These are phyloP conservation scores for Sordaria brevicollis DNA, from an alignment of 495 filamentous ascomycete genomes.

Conservation along the genomic window DNA sequence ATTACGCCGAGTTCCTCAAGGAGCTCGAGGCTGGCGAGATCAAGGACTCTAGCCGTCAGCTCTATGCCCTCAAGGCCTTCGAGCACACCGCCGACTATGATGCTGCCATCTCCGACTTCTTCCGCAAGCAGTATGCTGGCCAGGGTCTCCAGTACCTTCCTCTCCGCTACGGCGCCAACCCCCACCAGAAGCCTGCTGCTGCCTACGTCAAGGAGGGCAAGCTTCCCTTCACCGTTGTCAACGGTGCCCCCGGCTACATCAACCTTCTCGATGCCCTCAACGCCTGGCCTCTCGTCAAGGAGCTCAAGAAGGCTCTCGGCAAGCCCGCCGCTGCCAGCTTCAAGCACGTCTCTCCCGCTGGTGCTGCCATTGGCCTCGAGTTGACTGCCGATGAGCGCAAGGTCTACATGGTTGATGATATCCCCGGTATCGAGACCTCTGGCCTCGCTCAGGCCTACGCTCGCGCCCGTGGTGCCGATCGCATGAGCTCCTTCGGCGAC, in stretches of 20 bases:
- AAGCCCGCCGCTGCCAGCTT: constrained; percentile 94
- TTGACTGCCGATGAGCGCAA: constrained; percentile 80
- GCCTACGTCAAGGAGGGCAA: constrained; percentile 61
- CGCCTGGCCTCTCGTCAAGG: constrained; percentile 93
- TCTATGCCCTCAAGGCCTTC: constrained; percentile 92
- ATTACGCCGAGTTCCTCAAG: constrained; percentile 88
- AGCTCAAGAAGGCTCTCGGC: constrained; percentile 78
- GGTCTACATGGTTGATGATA: constrained; percentile 97
- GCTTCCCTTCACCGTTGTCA: constrained; percentile 94
- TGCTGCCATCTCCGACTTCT: constrained; percentile 87
- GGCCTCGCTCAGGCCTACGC: constrained; percentile 88
- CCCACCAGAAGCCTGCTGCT: constrained; percentile 91
- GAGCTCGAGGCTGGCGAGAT: constrained; percentile 84
- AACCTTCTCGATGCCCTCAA: constrained; percentile 96
- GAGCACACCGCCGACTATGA: constrained; percentile 99
- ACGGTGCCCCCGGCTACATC: constrained; percentile 88
- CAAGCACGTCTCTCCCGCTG: constrained; percentile 97
- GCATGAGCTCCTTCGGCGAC: constrained; percentile 96
- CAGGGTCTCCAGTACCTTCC: constrained; percentile 73
- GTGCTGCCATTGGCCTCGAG: constrained; percentile 84
- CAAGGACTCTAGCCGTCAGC: constrained; percentile 67
- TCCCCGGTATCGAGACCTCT: constrained; percentile 75
- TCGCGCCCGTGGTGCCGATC: constrained; percentile 85
- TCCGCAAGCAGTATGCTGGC: constrained; percentile 88
- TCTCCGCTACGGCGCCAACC: constrained; percentile 92